Conservation (phyloP, 495 filamentous ascomycete genomes). For the Neurospora africana region DNA sequence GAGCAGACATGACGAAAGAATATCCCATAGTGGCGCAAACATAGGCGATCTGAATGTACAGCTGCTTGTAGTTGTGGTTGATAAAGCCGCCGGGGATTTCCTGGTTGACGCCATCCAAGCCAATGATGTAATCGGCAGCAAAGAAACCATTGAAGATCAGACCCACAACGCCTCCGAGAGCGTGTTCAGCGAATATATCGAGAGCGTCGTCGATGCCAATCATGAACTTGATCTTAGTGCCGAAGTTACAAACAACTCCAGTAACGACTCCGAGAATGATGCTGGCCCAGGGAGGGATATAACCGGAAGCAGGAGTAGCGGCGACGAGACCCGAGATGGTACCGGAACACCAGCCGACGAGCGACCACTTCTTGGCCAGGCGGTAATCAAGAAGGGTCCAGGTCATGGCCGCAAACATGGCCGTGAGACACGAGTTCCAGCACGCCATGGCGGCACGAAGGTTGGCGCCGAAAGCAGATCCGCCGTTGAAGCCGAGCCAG, state of each 20-base stretch:
- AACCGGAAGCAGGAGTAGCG: slow-evolving; percentile 80
- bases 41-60: slow-evolving; percentile 90
- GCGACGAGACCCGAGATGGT: slow-evolving; percentile 83
- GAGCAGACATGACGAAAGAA: slow-evolving; percentile 71
- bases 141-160: slow-evolving; percentile 90
- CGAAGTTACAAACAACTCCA: slow-evolving; percentile 82
- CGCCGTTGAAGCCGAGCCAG: slow-evolving; percentile 98
- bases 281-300: slow-evolving; percentile 82
- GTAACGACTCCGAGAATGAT: slow-evolving; percentile 77
- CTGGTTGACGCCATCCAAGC: slow-evolving; percentile 86
- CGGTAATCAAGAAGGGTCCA: slow-evolving; percentile 94
- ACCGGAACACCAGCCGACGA: slow-evolving; percentile 98
- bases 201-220: slow-evolving; percentile 91
- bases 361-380: slow-evolving; percentile 94
- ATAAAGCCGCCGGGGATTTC: slow-evolving; percentile 70
- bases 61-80: slow-evolving; percentile 77
- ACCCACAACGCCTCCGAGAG: slow-evolving; percentile 84
- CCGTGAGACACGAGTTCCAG: slow-evolving; percentile 93
- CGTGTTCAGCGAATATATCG: slow-evolving; percentile 98
- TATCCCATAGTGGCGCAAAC: slow-evolving; percentile 66
- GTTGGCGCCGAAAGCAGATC: slow-evolving; percentile 93
- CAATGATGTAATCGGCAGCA: slow-evolving; percentile 78
- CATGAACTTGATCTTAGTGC: slow-evolving; percentile 96
- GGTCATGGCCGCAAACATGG: slow-evolving; percentile 74
- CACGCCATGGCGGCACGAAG: slow-evolving; percentile 90